Conservation (phyloP, 73 alveolate genomes). For the Symbiodinium natans region DNA sequence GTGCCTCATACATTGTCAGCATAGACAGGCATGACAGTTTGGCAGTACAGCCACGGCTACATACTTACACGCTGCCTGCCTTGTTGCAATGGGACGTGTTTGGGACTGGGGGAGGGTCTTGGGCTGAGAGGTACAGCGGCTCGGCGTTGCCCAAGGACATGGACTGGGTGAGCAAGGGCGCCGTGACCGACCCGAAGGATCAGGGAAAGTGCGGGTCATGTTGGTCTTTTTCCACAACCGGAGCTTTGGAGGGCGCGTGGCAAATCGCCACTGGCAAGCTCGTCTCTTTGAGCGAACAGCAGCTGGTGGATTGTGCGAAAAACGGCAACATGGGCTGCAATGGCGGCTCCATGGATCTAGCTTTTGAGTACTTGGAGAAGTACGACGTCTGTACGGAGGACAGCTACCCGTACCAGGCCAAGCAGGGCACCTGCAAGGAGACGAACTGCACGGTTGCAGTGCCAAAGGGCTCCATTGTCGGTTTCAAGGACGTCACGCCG, state of each 20-base stretch:
- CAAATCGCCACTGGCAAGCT: constrained; percentile 95
- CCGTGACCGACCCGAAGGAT: constrained; percentile 87
- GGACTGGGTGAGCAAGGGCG: constrained; percentile 81
- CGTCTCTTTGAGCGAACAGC: constrained; percentile 96
- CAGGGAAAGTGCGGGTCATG: constrained; percentile 98
- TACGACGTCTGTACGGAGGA: constrained; percentile 89
- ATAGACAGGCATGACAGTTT: no score
- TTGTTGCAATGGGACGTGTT: no score
- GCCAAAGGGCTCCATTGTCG: constrained; percentile 85
- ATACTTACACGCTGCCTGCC: no score
- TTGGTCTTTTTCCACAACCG: constrained; percentile 99
- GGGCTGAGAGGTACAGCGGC: neutral
- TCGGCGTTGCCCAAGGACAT: constrained; percentile 24
- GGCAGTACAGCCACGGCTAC: no score
- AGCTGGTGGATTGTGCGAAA: constrained; percentile 97
- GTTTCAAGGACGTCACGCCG: constrained; percentile 95
- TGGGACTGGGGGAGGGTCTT: no score
- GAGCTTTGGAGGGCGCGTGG: constrained; percentile 98
- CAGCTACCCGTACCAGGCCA: constrained; percentile 89
- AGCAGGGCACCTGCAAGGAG: constrained; percentile 71
- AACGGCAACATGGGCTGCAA: constrained; percentile 95
- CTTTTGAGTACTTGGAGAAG: constrained; percentile 95
- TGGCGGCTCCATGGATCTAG: constrained; percentile 97
- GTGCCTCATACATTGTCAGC: neutral
- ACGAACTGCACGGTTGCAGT: constrained; percentile 91